phyloP scores from a whole-genome alignment of 2,329 filamentous ascomycete species.

The Aureobasidium sp. region DNA sequence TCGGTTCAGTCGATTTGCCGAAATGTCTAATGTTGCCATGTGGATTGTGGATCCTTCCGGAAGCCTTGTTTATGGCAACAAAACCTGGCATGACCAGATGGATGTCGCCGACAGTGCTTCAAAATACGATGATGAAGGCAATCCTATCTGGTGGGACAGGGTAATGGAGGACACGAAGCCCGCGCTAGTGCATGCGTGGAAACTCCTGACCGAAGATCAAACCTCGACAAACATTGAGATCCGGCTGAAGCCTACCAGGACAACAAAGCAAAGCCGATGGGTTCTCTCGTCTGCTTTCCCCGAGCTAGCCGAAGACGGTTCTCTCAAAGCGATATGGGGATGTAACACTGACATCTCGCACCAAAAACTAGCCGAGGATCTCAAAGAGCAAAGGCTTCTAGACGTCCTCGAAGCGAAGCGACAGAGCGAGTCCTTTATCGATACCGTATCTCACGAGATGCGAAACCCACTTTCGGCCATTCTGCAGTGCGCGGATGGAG shows the following conservation, averaged over 20 bases:
- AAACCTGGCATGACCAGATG: slow-evolving; percentile 10
- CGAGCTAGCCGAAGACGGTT: background rate
- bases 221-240: background rate
- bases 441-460: slow-evolving; percentile 29
- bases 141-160: background rate
- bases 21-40: slow-evolving; percentile 29
- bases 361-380: slow-evolving; percentile 24
- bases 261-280: background rate
- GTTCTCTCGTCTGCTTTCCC: slow-evolving; percentile 18
- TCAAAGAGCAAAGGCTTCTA: slow-evolving; percentile 17
- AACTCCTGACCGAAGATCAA: background rate
- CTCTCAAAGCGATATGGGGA: slow-evolving; percentile 9
- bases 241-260: background rate
- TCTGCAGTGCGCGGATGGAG: slow-evolving; percentile 35
- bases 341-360: slow-evolving; percentile 15
- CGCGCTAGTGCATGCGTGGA: background rate
- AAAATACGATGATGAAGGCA: background rate
- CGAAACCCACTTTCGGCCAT: slow-evolving; percentile 37
- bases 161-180: background rate
- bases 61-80: slow-evolving; percentile 4
- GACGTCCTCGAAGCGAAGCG: slow-evolving; percentile 21
- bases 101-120: background rate
- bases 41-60: background rate
- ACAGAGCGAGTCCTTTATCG: slow-evolving; percentile 22
- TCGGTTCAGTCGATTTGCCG: slow-evolving; percentile 28